Percentiles rank a stretch among this genome's conserved stretches.
Evolutionary conservation across 352 stramenopile genomes (phyloP).

Genomic region (Phytophthora macrochlamydospora): DNA sequence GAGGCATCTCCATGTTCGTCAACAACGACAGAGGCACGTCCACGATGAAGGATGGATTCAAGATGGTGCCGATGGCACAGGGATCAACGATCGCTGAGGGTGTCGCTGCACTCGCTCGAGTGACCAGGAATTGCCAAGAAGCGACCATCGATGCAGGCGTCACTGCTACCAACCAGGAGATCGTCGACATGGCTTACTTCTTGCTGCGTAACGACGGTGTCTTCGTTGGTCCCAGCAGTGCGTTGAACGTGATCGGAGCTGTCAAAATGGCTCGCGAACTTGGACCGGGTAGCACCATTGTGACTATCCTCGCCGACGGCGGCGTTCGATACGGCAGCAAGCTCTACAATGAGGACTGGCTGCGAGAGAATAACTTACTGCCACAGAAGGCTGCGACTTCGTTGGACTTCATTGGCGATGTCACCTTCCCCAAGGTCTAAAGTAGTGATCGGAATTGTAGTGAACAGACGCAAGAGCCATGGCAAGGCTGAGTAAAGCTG

Average conservation of each 20-base stretch:
- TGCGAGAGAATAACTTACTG: conserved; percentile 49
- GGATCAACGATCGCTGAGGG: conserved; percentile 94
- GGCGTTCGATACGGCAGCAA: conserved; percentile 75
- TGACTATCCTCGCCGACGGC: conserved; percentile 77
- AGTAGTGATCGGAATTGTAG: too few relatives aligned
- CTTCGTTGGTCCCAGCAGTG: conserved; percentile 86
- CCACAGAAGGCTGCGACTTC: conserved; percentile 17
- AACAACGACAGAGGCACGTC: conserved; percentile 67
- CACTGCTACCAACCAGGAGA: conserved; percentile 92
- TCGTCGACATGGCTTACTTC: conserved; percentile 93
- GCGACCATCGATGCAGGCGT: conserved; percentile 91
- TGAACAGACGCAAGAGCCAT: conserved; percentile 17
- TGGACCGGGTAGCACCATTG: conserved; percentile 55
- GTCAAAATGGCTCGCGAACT: conserved; percentile 72
- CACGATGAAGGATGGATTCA: conserved; percentile 87
- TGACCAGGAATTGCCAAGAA: conserved; percentile 93
- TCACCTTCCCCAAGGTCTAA: conserved; percentile 27
- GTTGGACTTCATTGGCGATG: conserved; percentile 30
- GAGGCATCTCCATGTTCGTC: conserved; percentile 87
- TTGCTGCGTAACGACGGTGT: conserved; percentile 90
- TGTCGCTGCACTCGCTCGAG: conserved; percentile 89
- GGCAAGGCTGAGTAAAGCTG: conserved; percentile 17
- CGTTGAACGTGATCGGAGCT: conserved; percentile 68
- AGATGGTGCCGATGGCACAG: conserved; percentile 83
- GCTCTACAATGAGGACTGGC: conserved; percentile 73